phyloP scores from a whole-genome alignment of 1,284 basidiomycete genomes.

The Heterobasidion occidentale region DNA sequence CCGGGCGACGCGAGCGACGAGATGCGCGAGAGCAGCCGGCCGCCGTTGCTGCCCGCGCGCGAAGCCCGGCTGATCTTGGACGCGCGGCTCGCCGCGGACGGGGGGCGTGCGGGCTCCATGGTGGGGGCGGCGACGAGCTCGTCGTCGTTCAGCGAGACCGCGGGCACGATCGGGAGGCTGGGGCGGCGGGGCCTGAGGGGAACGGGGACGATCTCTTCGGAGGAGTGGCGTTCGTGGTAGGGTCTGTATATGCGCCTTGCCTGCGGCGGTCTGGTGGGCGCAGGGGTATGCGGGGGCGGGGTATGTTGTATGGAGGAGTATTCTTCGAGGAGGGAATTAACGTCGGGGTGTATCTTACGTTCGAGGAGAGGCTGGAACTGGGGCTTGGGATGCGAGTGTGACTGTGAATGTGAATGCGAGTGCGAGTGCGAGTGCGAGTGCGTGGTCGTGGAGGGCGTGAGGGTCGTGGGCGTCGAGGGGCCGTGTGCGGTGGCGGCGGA shows the following conservation, averaged over 20 bases:
- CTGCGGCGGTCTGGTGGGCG: background rate
- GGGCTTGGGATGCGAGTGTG: background rate
- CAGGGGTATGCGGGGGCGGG: background rate
- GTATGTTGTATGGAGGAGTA: background rate
- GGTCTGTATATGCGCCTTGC: conserved; percentile 2
- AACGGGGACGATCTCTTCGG: background rate
- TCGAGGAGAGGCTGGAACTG: background rate
- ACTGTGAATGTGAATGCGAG: background rate
- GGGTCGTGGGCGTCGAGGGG: conserved; percentile 7
- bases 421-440: conserved; percentile 1
- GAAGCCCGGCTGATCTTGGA: background rate
- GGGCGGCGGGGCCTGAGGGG: background rate
- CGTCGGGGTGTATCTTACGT: conserved; percentile 12
- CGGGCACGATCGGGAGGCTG: background rate
- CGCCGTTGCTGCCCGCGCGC: background rate
- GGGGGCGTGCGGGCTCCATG: background rate
- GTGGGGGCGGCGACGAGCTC: too few relatives aligned
- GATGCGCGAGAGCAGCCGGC: conserved; percentile 15
- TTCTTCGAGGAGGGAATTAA: conserved; percentile 10
- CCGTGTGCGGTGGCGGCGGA: conserved; percentile 2
- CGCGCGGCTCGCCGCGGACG: background rate
- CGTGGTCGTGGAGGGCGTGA: background rate
- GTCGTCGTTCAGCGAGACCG: background rate
- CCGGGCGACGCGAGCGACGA: conserved; percentile 20
- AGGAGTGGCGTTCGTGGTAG: background rate